phyloP scores from a whole-genome alignment of 1,284 basidiomycete genomes.

The Leucoagaricus sp. region DNA sequence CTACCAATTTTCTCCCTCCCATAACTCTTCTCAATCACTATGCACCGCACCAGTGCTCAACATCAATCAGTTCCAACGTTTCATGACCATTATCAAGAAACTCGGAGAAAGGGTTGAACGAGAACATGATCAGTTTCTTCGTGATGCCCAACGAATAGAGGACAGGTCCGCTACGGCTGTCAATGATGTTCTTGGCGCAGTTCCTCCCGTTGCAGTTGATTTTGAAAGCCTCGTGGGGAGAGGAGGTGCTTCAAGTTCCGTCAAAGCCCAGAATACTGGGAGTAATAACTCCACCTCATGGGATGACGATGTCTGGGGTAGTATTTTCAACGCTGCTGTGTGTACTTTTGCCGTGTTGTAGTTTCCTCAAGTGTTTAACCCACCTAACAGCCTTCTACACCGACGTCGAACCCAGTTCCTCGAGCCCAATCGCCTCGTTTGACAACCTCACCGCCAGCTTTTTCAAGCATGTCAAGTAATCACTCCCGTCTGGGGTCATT shows the following conservation, averaged over 20 bases:
- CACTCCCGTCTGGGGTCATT: slow-evolving; percentile 1
- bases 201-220: slow-evolving; percentile 47
- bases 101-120: slow-evolving; percentile 80
- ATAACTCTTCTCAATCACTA: neutral
- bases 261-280: slow-evolving; percentile 29
- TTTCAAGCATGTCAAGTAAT: neutral
- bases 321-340: slow-evolving; percentile 53
- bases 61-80: slow-evolving; percentile 88
- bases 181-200: slow-evolving; percentile 33
- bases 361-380: slow-evolving; percentile 20
- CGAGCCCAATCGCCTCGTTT: slow-evolving; percentile 1
- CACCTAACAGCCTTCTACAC: slow-evolving; percentile 17
- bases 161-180: slow-evolving; percentile 60
- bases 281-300: slow-evolving; percentile 54
- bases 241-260: slow-evolving; percentile 39
- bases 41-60: slow-evolving; percentile 66
- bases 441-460: neutral
- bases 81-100: slow-evolving; percentile 80
- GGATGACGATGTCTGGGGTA: slow-evolving; percentile 83
- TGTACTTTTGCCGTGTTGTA: slow-evolving; percentile 14
- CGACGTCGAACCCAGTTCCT: neutral
- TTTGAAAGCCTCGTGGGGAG: slow-evolving; percentile 74
- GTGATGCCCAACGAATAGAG: slow-evolving; percentile 82
- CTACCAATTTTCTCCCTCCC: slow-evolving; percentile 16
- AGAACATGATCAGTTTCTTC: slow-evolving; percentile 83